Evolutionary conservation across 2,329 filamentous ascomycete species (phyloP).

Genomic region (Phialophora chinensis): DNA sequence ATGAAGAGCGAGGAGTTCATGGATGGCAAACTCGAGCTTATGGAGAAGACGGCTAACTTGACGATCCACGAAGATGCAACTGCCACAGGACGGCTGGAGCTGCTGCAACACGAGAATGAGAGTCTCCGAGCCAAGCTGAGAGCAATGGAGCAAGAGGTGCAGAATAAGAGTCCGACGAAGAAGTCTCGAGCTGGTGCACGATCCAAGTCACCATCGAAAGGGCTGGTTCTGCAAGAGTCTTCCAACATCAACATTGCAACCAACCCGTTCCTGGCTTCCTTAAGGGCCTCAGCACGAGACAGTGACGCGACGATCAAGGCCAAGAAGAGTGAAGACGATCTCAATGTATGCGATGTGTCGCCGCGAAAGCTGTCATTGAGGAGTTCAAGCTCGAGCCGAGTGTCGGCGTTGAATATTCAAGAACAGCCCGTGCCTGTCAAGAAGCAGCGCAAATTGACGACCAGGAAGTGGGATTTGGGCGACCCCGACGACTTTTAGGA

Average conservation of each 20-base stretch:
- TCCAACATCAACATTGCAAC: constrained; percentile 35
- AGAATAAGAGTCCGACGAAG: constrained; percentile 67
- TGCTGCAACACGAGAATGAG: constrained; percentile 74
- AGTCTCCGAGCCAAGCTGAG: constrained; percentile 69
- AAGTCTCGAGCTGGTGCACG: constrained; percentile 42
- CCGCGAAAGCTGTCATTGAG: constrained; percentile 38
- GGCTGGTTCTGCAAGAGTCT: constrained; percentile 33
- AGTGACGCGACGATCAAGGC: constrained; percentile 32
- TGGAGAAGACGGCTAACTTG: constrained; percentile 52
- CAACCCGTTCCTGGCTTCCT: constrained; percentile 36
- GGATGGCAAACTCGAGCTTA: constrained; percentile 85
- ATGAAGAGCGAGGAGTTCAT: constrained; percentile 74
- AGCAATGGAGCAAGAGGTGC: constrained; percentile 69
- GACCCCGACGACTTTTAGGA: constrained; percentile 48
- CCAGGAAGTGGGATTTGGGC: constrained; percentile 55
- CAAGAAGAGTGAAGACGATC: constrained; percentile 23
- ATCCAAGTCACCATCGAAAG: constrained; percentile 33
- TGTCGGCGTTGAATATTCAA: constrained; percentile 14
- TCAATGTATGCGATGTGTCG: constrained; percentile 34
- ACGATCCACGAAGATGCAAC: constrained; percentile 57
- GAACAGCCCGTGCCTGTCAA: constrained; percentile 45
- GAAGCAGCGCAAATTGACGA: constrained; percentile 53
- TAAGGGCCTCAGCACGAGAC: constrained; percentile 27
- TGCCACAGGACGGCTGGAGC: constrained; percentile 61
- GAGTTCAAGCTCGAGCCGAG: constrained; percentile 31